phyloP scores from a whole-genome alignment of 2,329 filamentous ascomycete genomes.

The Reticulascus tulasneorum region DNA sequence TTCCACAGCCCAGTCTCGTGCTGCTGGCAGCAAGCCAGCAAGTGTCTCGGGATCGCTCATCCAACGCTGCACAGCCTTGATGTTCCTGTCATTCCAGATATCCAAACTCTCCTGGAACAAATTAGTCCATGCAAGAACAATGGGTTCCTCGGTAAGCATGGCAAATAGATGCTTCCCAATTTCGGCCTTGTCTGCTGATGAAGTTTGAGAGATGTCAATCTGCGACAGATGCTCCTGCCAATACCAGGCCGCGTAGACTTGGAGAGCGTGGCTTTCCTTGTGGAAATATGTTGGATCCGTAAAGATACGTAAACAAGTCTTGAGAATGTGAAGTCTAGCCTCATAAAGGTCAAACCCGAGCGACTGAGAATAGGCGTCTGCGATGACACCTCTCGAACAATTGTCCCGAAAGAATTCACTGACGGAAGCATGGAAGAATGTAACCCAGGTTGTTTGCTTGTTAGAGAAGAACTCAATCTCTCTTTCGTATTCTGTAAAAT shows the following conservation, averaged over 20 bases:
- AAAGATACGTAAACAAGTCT: slow-evolving; percentile 36
- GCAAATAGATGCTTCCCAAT: slow-evolving; percentile 28
- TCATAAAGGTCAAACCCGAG: slow-evolving; percentile 30
- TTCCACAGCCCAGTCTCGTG: slow-evolving; percentile 24
- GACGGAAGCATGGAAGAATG: slow-evolving; percentile 36
- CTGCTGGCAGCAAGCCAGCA: slow-evolving; percentile 23
- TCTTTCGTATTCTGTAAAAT: slow-evolving; percentile 24
- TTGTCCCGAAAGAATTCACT: slow-evolving; percentile 34
- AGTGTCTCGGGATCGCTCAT: slow-evolving; percentile 28
- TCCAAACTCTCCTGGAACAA: slow-evolving; percentile 38
- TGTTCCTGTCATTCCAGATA: slow-evolving; percentile 35
- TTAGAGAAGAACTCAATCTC: slow-evolving; percentile 39
- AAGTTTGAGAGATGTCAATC: slow-evolving; percentile 24
- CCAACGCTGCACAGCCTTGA: slow-evolving; percentile 30
- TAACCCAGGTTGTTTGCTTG: slow-evolving; percentile 33
- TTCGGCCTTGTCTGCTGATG: slow-evolving; percentile 24
- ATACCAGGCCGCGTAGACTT: slow-evolving; percentile 38
- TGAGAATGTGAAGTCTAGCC: slow-evolving; percentile 32
- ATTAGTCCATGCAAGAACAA: slow-evolving; percentile 35
- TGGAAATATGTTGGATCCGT: slow-evolving; percentile 20
- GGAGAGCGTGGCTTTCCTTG: slow-evolving; percentile 15
- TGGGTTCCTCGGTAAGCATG: slow-evolving; percentile 32
- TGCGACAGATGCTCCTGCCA: slow-evolving; percentile 38
- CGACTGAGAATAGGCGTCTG: slow-evolving; percentile 10
- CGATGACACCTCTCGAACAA: slow-evolving; percentile 18